Evolutionary conservation across 495 filamentous ascomycete species (phyloP).

Genomic region (Achaetomiella virescens): DNA sequence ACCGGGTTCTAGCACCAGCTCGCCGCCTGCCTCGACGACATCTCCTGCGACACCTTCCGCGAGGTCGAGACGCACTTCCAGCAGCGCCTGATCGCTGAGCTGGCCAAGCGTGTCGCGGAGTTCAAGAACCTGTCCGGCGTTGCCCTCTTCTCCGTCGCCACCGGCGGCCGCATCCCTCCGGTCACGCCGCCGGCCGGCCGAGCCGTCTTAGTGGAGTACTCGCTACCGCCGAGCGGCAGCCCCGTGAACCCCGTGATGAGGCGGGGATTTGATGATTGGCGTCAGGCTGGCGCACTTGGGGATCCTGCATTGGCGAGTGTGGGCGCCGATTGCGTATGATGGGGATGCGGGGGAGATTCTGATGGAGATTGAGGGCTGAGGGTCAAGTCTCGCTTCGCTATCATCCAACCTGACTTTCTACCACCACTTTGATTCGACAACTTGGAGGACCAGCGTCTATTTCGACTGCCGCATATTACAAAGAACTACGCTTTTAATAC

Average conservation of each 20-base stretch:
- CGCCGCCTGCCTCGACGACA: conserved; percentile 28
- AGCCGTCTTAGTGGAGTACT: no score
- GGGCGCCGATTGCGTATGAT: conserved; percentile 64
- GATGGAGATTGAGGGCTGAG: no score
- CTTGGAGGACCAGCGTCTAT: no score
- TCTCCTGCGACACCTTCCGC: conserved; percentile 30
- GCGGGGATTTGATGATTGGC: conserved; percentile 60
- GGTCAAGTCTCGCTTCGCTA: no score
- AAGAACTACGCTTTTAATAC: no score
- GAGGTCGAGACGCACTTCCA: conserved; percentile 38
- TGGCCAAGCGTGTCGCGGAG: conserved; percentile 43
- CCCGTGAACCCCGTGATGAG: conserved; percentile 39
- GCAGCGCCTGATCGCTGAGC: conserved; percentile 35
- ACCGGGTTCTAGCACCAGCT: conserved; percentile 42
- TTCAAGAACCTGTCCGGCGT: conserved; percentile 45
- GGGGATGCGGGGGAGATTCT: conserved; percentile 16
- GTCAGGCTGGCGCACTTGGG: conserved; percentile 71
- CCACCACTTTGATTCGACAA: no score
- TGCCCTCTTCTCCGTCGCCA: conserved; percentile 47
- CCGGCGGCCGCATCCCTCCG: conserved; percentile 30
- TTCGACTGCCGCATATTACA: no score
- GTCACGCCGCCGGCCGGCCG: background rate
- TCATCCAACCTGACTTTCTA: no score
- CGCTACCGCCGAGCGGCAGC: background rate
- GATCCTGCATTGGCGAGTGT: conserved; percentile 81